These are phyloP conservation scores for Xanthoconium separans DNA, from an alignment of 1,284 basidiomycete species.

Conservation along the genomic window DNA sequence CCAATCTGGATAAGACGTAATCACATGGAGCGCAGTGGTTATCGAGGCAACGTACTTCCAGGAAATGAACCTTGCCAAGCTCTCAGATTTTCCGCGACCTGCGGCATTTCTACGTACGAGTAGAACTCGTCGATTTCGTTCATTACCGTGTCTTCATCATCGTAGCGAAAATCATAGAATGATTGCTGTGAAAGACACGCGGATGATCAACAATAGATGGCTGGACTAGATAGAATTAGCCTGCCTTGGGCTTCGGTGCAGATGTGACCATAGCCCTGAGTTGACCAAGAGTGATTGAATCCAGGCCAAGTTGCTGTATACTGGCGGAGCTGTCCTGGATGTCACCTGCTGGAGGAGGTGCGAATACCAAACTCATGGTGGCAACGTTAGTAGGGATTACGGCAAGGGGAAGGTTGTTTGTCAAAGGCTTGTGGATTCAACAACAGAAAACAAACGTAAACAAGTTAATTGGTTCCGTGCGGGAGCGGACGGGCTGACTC, in stretches of 20 bases:
- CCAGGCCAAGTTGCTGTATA: constrained; percentile 40
- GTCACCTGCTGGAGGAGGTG: constrained; percentile 25
- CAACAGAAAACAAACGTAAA: constrained; percentile 25
- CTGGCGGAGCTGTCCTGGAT: constrained; percentile 19
- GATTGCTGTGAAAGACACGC: constrained; percentile 58
- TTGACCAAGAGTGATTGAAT: constrained; percentile 82
- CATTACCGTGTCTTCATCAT: constrained; percentile 93
- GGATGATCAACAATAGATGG: constrained; percentile 12
- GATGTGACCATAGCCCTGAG: constrained; percentile 72
- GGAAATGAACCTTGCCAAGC: constrained; percentile 85
- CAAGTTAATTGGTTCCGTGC: not conserved
- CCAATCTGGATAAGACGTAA: constrained; percentile 61
- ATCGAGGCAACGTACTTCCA: constrained; percentile 51
- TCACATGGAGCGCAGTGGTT: not conserved
- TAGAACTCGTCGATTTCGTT: constrained; percentile 99
- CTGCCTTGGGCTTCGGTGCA: constrained; percentile 74
- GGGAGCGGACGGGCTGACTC: constrained; percentile 6
- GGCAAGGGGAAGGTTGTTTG: constrained; percentile 22
- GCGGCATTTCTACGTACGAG: constrained; percentile 94
- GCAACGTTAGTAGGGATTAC: not conserved
- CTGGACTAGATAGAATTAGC: constrained; percentile 19
- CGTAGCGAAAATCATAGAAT: constrained; percentile 87
- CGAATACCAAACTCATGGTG: constrained; percentile 30
- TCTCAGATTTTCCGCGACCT: constrained; percentile 84
- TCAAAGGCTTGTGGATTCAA: constrained; percentile 30